Evolutionary conservation across 1,284 basidiomycete species (phyloP), one percentile per base, ranked within the genome.

Genomic region (Amylostereum areolatum): DNA sequence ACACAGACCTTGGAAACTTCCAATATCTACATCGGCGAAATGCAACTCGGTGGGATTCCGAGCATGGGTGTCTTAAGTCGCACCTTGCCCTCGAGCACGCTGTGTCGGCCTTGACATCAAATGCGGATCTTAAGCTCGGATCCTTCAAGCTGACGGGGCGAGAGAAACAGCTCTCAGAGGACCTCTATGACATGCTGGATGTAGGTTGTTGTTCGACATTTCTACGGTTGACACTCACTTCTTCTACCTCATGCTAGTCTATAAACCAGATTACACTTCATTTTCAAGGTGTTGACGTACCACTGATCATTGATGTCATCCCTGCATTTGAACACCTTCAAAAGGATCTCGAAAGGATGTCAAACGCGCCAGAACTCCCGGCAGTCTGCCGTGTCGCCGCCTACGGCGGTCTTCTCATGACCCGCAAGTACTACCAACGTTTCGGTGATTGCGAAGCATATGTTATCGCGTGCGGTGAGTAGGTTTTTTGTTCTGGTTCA

Each of bases 401-500:
- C 52, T 43, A 55, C 7, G 56, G 55, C 9, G 48, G 43, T 30
- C 43, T 61, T 5, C 24, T 55, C 2, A 36, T 60, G 10, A 35
- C 57, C 4, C 48, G 43, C 5, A 62, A 62, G 46, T 62, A 61
- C 39, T 55, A 58, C 43, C 52, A 54, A 2, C 50, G 61, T 12
- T 48, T 51, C 2, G 59, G 62, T 34, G 56, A 61, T 25, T 43
- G 44, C 25, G 61, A 60, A 44, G 54, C 57, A 3, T 61, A 61
- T 46, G 49, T 52, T 4, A 62, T 61, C 36, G 57, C 57, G 0
- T 60, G 59, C 10, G 48, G 59, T 61, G 48, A 18, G 49, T 49
- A n/a, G 7, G n/a, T 32, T 33, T 10, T 33, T 24, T 34, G 27
- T n/a, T 24, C 27, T 28, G n/a, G n/a, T n/a, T n/a, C n/a, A n/a